Base-by-base conservation (phyloP, 768 basidiomycete genomes). In the Lentinula guzmanii region DNA sequence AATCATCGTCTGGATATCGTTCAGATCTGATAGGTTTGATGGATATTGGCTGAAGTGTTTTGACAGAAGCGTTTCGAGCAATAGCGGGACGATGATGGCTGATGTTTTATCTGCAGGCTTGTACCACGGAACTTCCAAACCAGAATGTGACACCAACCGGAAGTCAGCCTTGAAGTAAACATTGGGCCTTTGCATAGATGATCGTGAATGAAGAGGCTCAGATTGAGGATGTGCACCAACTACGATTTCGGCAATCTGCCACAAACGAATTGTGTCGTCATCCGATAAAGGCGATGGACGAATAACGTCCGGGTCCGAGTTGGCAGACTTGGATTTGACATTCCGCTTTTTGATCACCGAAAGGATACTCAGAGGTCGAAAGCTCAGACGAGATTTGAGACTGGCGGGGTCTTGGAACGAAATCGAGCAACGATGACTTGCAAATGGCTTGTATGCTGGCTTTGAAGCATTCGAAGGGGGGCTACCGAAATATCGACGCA, bases 151-250 rank as follows among this genome's bases (percentile, higher is more conserved):
- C 8, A 56, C 28, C 18, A 43, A 43, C 16, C 41, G 55, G 31
- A 10, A 43, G 15, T 56, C 55, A 11, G 43, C 41, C 5, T 18
- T 4, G 10, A 1, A 9, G 15, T 11, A 10, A 33, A 45, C 3
- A 15, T 1, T n/a, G 28, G 18, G 24, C 28, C 42, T 10, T 9
- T 42, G 18, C 39, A 28, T 3, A 31, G 55, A 5, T 8, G 28
- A 56, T 5, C 55, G 55, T 3, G 55, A 18, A 45, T 15, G 37
- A 15, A 56, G 41, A 42, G 55, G 41, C 28, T 43, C 6, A 35
- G 55, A 24, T 24, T 43, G 55, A n/a, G 55, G 55, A 56, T 56
- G 55, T 11, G 55, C 55, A 45, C 55, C 55, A 31, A 56, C 55
- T 6, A 56, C 39, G 43, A 18, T 18, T 11, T 56, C 55, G 13